A percentile compares a stretch with the other conserved stretches of the same genome.
Conservation (phyloP, 371 early-diverging fungal species). For the Syncephalastrum racemosum region DNA sequence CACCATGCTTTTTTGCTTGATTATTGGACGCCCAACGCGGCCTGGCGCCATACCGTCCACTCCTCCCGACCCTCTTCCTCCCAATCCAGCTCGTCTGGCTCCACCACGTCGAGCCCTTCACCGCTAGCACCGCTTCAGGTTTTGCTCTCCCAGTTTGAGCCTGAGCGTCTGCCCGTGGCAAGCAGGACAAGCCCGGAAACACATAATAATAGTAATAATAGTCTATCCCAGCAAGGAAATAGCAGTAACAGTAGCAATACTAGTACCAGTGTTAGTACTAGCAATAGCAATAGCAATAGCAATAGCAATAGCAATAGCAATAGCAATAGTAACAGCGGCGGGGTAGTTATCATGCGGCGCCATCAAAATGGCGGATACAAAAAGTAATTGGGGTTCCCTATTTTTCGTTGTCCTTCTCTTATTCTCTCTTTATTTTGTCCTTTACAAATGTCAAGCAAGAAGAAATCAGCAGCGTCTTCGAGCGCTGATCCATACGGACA, state of each 20-base stretch:
- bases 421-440: constrained; percentile 1
- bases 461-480: no score
- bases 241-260: no score
- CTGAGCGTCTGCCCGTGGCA: background rate
- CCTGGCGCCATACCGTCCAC: background rate
- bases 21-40: constrained; percentile 1
- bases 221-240: no score
- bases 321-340: background rate
- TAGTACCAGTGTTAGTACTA: no score
- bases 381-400: background rate
- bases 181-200: no score
- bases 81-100: no score
- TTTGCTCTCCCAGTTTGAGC: constrained; percentile 8
- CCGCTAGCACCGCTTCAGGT: constrained; percentile 8
- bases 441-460: no score
- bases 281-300: no score
- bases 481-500: no score
- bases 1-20: constrained; percentile 24
- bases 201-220: no score
- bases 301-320: no score
- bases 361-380: constrained; percentile 2
- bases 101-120: background rate
- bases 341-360: background rate
- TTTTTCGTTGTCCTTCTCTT: constrained; percentile 1
- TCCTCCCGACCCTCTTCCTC: no score